Percentiles rank a stretch among this genome's conserved stretches.
Evolutionary conservation across 495 filamentous ascomycete species (phyloP).

Genomic region (Penicillium parvum): DNA sequence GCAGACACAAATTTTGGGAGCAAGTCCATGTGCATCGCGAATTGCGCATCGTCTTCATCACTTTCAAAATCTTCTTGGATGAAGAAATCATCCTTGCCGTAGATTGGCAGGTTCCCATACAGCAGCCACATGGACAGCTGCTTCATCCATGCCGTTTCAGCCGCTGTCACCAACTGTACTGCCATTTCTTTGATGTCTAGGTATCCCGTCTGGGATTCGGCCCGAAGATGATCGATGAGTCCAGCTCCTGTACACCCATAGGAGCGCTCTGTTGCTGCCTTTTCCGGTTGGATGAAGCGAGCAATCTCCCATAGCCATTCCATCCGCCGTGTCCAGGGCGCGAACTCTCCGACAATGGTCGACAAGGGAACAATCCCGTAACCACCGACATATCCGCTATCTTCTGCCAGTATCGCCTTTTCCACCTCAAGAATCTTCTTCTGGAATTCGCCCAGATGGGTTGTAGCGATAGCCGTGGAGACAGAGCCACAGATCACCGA

Average conservation of each 20-base stretch:
- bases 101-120: constrained; percentile 74
- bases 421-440: constrained; percentile 81
- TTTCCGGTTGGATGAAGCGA: constrained; percentile 54
- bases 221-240: constrained; percentile 71
- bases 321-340: constrained; percentile 75
- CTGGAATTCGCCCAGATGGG: constrained; percentile 75
- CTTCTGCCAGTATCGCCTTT: constrained; percentile 63
- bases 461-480: constrained; percentile 68
- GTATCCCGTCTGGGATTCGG: constrained; percentile 82
- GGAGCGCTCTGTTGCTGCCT: constrained; percentile 16
- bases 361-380: constrained; percentile 92
- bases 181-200: constrained; percentile 74
- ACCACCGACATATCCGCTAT: constrained; percentile 72
- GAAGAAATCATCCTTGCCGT: constrained; percentile 77
- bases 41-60: constrained; percentile 44
- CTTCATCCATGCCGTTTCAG: constrained; percentile 87
- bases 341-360: constrained; percentile 75
- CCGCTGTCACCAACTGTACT: constrained; percentile 62
- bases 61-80: constrained; percentile 47
- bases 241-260: constrained; percentile 54
- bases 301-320: constrained; percentile 80
- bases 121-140: constrained; percentile 85
- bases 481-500: constrained; percentile 84
- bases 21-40: constrained; percentile 49
- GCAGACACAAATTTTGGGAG: constrained; percentile 75